Percentiles rank a stretch among this genome's conserved stretches.
Evolutionary conservation across 345 rosid species (phyloP).

Genomic region (Pelargonium nanum): DNA sequence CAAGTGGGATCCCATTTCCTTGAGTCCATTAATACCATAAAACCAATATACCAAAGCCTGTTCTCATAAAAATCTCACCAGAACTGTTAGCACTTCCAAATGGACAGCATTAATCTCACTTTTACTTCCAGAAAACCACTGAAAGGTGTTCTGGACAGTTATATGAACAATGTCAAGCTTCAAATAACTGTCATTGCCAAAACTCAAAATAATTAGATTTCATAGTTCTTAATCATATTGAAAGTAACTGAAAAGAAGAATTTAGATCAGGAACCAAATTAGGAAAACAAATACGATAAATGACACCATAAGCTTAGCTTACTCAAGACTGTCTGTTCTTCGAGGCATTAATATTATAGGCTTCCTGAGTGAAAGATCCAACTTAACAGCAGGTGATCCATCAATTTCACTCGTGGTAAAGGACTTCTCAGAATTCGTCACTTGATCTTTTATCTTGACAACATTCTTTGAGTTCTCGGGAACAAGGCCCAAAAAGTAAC

Average conservation of each 20-base stretch:
- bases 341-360: slow-evolving; percentile 98
- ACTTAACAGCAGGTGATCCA: slow-evolving; percentile 89
- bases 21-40: slow-evolving; percentile 5
- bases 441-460: slow-evolving; percentile 75
- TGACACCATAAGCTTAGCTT: slow-evolving; percentile 41
- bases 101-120: slow-evolving; percentile 73
- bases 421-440: slow-evolving; percentile 80
- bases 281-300: slow-evolving; percentile 1
- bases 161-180: slow-evolving; percentile 95
- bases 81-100: slow-evolving; percentile 63
- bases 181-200: slow-evolving; percentile 37
- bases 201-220: background rate
- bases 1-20: background rate
- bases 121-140: slow-evolving; percentile 73
- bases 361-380: slow-evolving; percentile 78
- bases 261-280: background rate
- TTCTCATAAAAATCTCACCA: slow-evolving; percentile 38
- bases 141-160: slow-evolving; percentile 70
- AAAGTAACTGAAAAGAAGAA: background rate
- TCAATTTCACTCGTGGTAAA: slow-evolving; percentile 80
- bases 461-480: slow-evolving; percentile 56
- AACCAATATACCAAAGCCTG: background rate
- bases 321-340: slow-evolving; percentile 81
- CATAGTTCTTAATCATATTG: background rate
- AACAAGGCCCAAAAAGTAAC: slow-evolving; percentile 87